Percentiles rank a stretch among this genome's conserved stretches.
Conservation (phyloP, 2,329 filamentous ascomycete genomes). For the Aspergillus caelatus region DNA sequence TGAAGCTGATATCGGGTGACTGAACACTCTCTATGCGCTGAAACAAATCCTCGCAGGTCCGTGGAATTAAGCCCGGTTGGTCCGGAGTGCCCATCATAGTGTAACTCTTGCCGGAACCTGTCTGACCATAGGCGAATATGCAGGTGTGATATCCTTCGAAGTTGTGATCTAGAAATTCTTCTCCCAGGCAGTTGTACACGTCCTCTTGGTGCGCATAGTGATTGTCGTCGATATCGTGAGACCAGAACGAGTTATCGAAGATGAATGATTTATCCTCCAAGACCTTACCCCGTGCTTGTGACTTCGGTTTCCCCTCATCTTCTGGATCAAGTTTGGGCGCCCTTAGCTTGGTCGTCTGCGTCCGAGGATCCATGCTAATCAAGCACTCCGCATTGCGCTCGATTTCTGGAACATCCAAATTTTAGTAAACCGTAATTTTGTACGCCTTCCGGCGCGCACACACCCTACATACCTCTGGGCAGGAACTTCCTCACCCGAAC, state of each 20-base stretch:
- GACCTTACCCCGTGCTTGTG: conserved; percentile 68
- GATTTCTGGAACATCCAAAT: conserved; percentile 63
- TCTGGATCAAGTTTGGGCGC: conserved; percentile 62
- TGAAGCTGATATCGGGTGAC: conserved; percentile 91
- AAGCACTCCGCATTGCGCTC: conserved; percentile 81
- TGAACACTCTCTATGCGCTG: conserved; percentile 85
- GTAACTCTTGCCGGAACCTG: conserved; percentile 95
- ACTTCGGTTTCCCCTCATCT: conserved; percentile 57
- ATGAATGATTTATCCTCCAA: conserved; percentile 89
- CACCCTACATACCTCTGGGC: conserved; percentile 65
- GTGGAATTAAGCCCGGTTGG: conserved; percentile 86
- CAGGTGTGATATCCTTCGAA: conserved; percentile 99
- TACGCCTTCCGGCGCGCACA: not conserved
- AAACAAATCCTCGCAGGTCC: conserved; percentile 95
- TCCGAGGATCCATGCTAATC: conserved; percentile 85
- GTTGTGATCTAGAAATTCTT: conserved; percentile 98
- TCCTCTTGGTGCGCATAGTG: conserved; percentile 93
- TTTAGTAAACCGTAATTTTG: not conserved
- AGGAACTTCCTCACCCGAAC: conserved; percentile 80
- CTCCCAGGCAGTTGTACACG: conserved; percentile 89
- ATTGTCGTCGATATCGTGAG: conserved; percentile 73
- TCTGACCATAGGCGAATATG: conserved; percentile 98
- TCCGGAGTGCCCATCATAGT: conserved; percentile 93
- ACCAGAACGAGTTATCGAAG: conserved; percentile 99
- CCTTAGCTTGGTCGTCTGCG: conserved; percentile 79